Evolutionary conservation across 805 yeast species (phyloP).

Genomic region (Teunomyces lycoperdinae): DNA sequence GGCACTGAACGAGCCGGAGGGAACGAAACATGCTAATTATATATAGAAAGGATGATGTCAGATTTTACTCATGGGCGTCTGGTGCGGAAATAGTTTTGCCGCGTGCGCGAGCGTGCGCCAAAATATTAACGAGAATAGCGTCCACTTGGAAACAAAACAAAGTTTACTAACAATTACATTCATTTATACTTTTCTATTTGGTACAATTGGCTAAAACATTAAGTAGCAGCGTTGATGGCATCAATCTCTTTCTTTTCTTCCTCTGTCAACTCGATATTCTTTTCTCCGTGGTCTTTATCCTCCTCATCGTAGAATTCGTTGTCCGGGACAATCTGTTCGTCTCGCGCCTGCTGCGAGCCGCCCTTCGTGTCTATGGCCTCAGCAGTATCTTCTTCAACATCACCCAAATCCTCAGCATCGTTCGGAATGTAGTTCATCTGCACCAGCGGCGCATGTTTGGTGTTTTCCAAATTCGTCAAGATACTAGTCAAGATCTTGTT

Average conservation of each 20-base stretch:
- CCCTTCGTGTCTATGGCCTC: constrained; percentile 86
- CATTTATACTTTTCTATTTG: no score
- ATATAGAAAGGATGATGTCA: no score
- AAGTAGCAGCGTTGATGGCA: constrained; percentile 6
- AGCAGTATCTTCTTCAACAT: constrained; percentile 78
- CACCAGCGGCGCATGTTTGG: constrained; percentile 97
- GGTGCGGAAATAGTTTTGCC: no score
- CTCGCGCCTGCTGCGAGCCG: constrained; percentile 84
- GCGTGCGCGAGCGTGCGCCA: no score
- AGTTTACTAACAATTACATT: background rate
- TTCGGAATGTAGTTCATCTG: constrained; percentile 87
- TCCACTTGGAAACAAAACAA: no score
- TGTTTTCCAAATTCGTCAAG: constrained; percentile 73
- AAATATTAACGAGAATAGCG: no score
- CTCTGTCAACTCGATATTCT: constrained; percentile 31
- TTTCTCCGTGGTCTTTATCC: constrained; percentile 43
- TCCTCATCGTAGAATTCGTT: constrained; percentile 77
- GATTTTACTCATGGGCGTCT: no score
- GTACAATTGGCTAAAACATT: background rate
- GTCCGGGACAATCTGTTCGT: constrained; percentile 63
- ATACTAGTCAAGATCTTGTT: constrained; percentile 80
- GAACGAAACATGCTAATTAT: constrained; percentile 4
- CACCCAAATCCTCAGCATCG: constrained; percentile 84
- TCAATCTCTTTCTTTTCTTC: constrained; percentile 39
- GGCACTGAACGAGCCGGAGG: background rate